Base-by-base conservation (phyloP, 129 eudicot species). In the Lactuca sativa region DNA sequence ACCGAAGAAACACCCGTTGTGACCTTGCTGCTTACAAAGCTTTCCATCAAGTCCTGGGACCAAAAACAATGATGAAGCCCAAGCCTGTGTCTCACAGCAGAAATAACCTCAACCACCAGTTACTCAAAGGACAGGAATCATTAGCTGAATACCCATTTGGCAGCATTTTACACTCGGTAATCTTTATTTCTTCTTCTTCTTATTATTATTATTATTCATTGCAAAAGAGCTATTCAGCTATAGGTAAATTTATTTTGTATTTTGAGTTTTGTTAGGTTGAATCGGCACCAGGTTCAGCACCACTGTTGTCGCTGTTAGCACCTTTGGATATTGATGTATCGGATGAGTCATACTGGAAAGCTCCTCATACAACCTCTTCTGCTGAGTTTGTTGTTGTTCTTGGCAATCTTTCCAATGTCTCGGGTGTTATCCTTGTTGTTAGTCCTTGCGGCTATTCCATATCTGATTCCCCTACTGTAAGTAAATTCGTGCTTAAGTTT, bases 121-220 rank as follows among this genome's bases (percentile, higher is more conserved):
- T 92, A 43, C 72, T 88, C 43, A 78, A 82, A 73, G 96, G 96
- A 66, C 86, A 85, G 59, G 92, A 92, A 77, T 92, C 98, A 14
- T 79, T 92, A 59, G 98, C 98, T 18, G 95, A 89, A 73, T 92
- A 86, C 76, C 98, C 98, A 6, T 83, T 59, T 71, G 92, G 95
- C 68, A 89, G 98, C 88, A 81, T 92, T 69, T 54, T 92, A 65
- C 87, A 89, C 65, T 75, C 88, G 95, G 98, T 92, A 59, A 55
- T 31, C 11, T 10, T 10, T 16, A 4, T 40, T 33, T 37, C 33
- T n/a, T 36, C 15, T 30, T 30, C 9, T 37, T 1, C 4, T 62
- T 62, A 2, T 36, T n/a, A 36, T 37, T 52, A n/a, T 18, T 18
- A 18, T 18, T 18, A 18, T 18, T 18, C 21, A 18, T 18, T 18